Conservation (phyloP, 2,329 filamentous ascomycete species). For the Colletotrichum ledebouriae region DNA sequence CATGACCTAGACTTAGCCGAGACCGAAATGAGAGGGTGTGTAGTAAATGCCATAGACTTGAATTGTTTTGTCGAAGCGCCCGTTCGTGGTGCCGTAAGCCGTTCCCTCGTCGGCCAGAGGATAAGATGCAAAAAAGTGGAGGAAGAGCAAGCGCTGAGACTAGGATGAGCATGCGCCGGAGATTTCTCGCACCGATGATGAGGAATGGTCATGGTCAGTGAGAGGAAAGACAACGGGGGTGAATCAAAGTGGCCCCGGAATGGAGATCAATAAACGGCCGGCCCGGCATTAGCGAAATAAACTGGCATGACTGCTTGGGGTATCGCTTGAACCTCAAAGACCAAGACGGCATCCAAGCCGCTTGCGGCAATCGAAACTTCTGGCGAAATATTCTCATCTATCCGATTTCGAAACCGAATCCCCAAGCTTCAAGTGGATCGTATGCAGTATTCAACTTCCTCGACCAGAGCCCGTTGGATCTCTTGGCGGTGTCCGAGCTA, state of each 20-base stretch:
- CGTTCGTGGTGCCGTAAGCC: slow-evolving; percentile 22
- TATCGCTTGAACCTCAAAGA: slow-evolving; percentile 12
- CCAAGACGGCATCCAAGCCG: slow-evolving; percentile 12
- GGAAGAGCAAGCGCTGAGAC: neutral
- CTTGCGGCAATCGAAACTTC: slow-evolving; percentile 7
- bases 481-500: slow-evolving; percentile 40
- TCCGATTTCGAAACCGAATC: slow-evolving; percentile 2
- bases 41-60: slow-evolving; percentile 31
- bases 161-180: slow-evolving; percentile 14
- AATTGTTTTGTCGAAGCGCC: slow-evolving; percentile 22
- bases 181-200: slow-evolving; percentile 12
- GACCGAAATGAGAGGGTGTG: slow-evolving; percentile 33
- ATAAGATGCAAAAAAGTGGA: slow-evolving; percentile 12
- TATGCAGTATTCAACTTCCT: neutral
- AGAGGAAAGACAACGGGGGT: neutral
- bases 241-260: neutral
- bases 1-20: slow-evolving; percentile 3
- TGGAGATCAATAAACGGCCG: slow-evolving; percentile 16
- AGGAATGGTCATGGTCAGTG: neutral
- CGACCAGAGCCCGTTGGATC: slow-evolving; percentile 29
- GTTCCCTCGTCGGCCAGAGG: slow-evolving; percentile 13
- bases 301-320: neutral
- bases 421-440: neutral
- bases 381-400: neutral
- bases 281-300: slow-evolving; percentile 15